Evolutionary conservation across 306 rosid genomes (phyloP).

Genomic region (Geum urbanum): DNA sequence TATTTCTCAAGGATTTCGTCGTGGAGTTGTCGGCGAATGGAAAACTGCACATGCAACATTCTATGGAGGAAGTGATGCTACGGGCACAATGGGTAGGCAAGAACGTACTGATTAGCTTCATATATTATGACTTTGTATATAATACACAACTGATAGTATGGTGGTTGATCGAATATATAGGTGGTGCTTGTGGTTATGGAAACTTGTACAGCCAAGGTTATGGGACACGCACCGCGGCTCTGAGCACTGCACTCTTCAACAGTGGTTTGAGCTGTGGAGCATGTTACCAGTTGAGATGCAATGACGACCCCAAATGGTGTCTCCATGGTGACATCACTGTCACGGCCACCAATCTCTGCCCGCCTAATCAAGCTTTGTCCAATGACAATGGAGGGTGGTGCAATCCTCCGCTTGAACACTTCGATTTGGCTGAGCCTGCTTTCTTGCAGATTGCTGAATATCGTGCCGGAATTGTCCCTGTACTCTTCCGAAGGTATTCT

Average conservation of each 20-base stretch:
- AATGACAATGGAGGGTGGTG: slow-evolving; percentile 49
- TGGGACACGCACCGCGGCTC: slow-evolving; percentile 40
- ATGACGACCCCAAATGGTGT: slow-evolving; percentile 40
- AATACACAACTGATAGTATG: background rate
- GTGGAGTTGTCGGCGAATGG: slow-evolving; percentile 24
- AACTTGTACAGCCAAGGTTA: slow-evolving; percentile 43
- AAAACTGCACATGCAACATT: slow-evolving; percentile 38
- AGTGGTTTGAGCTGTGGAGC: slow-evolving; percentile 38
- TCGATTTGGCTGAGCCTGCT: slow-evolving; percentile 43
- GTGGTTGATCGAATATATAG: slow-evolving; percentile 15
- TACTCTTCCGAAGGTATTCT: slow-evolving; percentile 34
- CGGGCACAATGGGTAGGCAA: slow-evolving; percentile 40
- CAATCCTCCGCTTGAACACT: slow-evolving; percentile 41
- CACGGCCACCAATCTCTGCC: slow-evolving; percentile 42
- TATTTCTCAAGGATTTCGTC: background rate
- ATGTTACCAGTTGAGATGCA: slow-evolving; percentile 32
- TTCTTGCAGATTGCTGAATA: slow-evolving; percentile 33
- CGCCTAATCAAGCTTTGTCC: slow-evolving; percentile 32
- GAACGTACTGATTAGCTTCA: background rate
- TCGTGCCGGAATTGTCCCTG: slow-evolving; percentile 41
- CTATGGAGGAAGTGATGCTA: slow-evolving; percentile 41
- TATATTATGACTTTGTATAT: background rate
- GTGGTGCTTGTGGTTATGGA: slow-evolving; percentile 45
- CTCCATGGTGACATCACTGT: slow-evolving; percentile 27
- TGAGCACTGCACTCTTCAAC: slow-evolving; percentile 35